phyloP scores from a whole-genome alignment of 352 stramenopile species.

The Phytophthora hybrid region DNA sequence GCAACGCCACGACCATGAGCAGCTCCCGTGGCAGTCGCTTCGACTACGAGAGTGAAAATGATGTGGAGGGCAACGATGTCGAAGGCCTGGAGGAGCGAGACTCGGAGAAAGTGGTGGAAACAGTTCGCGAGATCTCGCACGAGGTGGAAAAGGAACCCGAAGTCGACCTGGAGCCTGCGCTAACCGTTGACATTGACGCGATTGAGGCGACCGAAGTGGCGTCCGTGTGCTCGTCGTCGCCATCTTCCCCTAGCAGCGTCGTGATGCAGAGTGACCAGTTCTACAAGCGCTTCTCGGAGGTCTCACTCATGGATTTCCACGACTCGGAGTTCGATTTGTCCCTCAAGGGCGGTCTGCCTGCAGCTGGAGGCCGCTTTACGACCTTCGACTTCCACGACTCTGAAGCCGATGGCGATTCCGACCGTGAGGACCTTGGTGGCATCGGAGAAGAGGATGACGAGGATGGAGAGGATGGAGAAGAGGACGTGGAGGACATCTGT shows the following conservation, averaged over 20 bases:
- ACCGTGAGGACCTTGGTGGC: conserved; percentile 35
- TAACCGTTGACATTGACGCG: conserved; percentile 24
- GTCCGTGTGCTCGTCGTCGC: conserved; percentile 53
- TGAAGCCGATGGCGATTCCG: conserved; percentile 37
- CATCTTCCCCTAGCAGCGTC: conserved; percentile 48
- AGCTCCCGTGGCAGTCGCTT: conserved; percentile 44
- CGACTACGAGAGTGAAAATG: conserved; percentile 43
- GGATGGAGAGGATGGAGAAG: conserved; percentile 48
- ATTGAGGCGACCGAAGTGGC: conserved; percentile 35
- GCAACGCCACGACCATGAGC: conserved; percentile 43
- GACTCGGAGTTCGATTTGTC: conserved; percentile 70
- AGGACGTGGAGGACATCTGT: conserved; percentile 41
- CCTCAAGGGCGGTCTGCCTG: conserved; percentile 42
- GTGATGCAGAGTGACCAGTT: conserved; percentile 50
- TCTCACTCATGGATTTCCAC: conserved; percentile 71
- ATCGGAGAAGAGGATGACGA: conserved; percentile 49
- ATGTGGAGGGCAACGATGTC: conserved; percentile 36
- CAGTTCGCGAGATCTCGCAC: conserved; percentile 7
- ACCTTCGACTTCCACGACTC: conserved; percentile 50
- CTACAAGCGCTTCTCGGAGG: conserved; percentile 56
- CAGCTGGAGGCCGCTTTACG: conserved; percentile 24
- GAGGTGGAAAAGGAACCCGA: conserved; percentile 43
- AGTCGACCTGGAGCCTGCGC: conserved; percentile 14
- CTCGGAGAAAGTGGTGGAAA: conserved; percentile 29
- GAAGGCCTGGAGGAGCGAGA: conserved; percentile 39